Evolutionary conservation across 306 rosid genomes (phyloP).

Genomic region (Astragalus glycyphyllos): DNA sequence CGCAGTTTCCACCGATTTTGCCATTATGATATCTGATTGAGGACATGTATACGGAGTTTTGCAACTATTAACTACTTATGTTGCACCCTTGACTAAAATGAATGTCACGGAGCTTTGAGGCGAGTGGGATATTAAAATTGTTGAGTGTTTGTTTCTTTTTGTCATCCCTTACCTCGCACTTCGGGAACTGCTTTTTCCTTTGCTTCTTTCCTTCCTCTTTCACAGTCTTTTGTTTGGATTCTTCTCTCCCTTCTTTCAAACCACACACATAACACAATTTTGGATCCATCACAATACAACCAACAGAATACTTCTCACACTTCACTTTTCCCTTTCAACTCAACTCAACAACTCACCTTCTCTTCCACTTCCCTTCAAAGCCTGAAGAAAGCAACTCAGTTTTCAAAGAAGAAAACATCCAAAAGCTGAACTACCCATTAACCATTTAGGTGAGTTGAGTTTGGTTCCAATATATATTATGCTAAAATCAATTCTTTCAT

Average conservation of each 20-base stretch:
- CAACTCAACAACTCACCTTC: not conserved
- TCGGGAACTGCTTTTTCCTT: slow-evolving; percentile 14
- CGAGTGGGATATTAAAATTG: not conserved
- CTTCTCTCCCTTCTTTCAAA: slow-evolving; percentile 3
- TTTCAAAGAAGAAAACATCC: slow-evolving; percentile 21
- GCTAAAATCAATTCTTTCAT: slow-evolving; percentile 15
- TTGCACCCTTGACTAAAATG: not conserved
- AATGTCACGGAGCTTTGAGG: not conserved
- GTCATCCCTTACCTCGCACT: slow-evolving; percentile 18
- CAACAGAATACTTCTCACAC: slow-evolving; percentile 14
- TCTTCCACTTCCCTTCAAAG: not conserved
- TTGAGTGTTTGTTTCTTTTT: slow-evolving; percentile 11
- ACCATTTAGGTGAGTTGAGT: slow-evolving; percentile 57
- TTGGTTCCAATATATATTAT: slow-evolving; percentile 27
- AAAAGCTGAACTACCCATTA: slow-evolving; percentile 43
- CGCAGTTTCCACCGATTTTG: no score
- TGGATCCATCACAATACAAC: slow-evolving; percentile 10
- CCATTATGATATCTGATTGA: no score
- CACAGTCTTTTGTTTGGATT: slow-evolving; percentile 24
- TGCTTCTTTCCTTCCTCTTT: slow-evolving; percentile 12
- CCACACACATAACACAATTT: not conserved
- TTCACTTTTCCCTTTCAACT: slow-evolving; percentile 4
- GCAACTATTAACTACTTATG: no score
- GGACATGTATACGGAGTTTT: no score
- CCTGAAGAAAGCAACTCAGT: slow-evolving; percentile 6